A percentile compares a stretch with the other conserved stretches of the same genome.
These are phyloP conservation scores for Pyrenochaeta sp. DNA, from an alignment of 2,329 filamentous ascomycete genomes.

Conservation along the genomic window DNA sequence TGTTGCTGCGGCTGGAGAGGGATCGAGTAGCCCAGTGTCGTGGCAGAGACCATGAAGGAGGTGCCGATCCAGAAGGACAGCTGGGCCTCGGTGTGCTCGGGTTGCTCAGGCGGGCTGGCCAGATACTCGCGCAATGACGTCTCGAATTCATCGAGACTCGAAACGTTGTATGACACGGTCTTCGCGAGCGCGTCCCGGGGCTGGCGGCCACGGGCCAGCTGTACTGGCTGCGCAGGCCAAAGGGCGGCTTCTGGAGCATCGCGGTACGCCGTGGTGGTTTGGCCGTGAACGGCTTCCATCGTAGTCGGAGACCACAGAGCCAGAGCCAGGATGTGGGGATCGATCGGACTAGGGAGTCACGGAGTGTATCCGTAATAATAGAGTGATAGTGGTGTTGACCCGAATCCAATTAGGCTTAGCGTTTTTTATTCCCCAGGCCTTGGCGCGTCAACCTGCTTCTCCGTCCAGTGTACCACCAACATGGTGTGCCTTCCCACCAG, in stretches of 20 bases:
- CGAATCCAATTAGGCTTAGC: too few relatives aligned
- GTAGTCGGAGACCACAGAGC: constrained; percentile 25
- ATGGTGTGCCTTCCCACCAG: too few relatives aligned
- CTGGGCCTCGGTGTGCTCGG: constrained; percentile 49
- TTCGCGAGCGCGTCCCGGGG: constrained; percentile 46
- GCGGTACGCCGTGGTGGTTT: constrained; percentile 12
- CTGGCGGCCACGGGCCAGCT: constrained; percentile 47
- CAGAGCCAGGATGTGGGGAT: constrained; percentile 15
- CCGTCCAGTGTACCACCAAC: too few relatives aligned
- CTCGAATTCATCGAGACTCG: constrained; percentile 47
- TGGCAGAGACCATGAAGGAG: constrained; percentile 39
- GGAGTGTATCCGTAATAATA: too few relatives aligned
- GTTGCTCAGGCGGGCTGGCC: constrained; percentile 38
- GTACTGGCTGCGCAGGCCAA: constrained; percentile 27
- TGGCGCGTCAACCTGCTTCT: too few relatives aligned
- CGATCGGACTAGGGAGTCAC: constrained; percentile 11
- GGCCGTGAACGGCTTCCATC: constrained; percentile 30
- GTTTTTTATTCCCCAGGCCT: too few relatives aligned
- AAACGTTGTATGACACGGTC: constrained; percentile 39
- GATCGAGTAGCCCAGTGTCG: too few relatives aligned
- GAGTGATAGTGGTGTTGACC: too few relatives aligned
- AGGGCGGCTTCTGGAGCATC: constrained; percentile 20
- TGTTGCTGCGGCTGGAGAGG: background rate
- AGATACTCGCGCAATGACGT: constrained; percentile 46
- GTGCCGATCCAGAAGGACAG: constrained; percentile 49